Base-by-base conservation (phyloP, 2,329 filamentous ascomycete species). In the Davidsoniella virescens region DNA sequence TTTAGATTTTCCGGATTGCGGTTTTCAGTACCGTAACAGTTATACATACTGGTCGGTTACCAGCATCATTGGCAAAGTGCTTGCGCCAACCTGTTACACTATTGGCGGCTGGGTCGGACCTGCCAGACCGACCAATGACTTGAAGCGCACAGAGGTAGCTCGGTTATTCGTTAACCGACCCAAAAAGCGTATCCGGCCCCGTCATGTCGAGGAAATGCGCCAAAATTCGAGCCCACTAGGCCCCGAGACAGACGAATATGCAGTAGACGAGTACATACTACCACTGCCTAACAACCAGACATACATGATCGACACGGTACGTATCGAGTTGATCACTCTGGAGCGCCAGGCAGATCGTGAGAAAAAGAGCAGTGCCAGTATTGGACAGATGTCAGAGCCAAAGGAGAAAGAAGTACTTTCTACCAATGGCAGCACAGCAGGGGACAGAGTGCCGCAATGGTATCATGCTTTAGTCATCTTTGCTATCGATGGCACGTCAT, bases 31-130 rank as follows among this genome's bases (percentile, higher is more conserved):
- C 60, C 78, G 80, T 52, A 73, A 69, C 57, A 80, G 78, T 51
- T 81, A 82, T 59, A 87, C 83, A 1, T 87, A 87, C 67, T 87
- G 83, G 83, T 78, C 81, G 2, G 74, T 78, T 10, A 69, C 73
- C 17, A 82, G 74, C 56, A 82, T 87, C 51, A 78, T 87, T 2
- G 83, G 82, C 37, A 87, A 85, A 59, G 82, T 87, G 2, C 68
- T 87, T 6, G 81, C 78, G 38, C 78, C 82, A 20, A 85, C 82
- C 0, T 84, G 83, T 57, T 75, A 73, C 55, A 73, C 81, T 50
- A 71, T 84, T 17, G 82, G 76, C 41, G 83, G 83, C 20, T 87
- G 83, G 83, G 68, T 87, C 38, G 83, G 83, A 0, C 83, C 83
- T 2, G 81, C 79, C 26, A 73, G 79, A 6, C 80, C 80, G 18